Evolutionary conservation across 257 asterid genomes (phyloP).

Genomic region (Jasminum sambac): DNA sequence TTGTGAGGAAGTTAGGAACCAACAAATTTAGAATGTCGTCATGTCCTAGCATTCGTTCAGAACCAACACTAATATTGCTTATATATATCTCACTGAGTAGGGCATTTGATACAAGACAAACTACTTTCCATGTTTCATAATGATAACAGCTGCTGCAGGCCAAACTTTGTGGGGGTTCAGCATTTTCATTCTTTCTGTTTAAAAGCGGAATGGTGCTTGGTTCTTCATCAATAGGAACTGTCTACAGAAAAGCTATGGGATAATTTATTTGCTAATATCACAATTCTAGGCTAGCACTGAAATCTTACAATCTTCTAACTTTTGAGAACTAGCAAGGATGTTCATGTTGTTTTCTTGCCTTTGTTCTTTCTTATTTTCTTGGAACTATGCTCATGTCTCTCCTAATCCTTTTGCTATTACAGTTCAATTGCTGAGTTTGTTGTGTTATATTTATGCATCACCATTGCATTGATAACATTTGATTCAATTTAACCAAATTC

Average conservation of each 20-base stretch:
- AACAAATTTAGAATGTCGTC: too few species aligned
- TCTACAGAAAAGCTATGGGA: neutral
- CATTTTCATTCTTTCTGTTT: neutral
- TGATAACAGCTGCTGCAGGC: neutral
- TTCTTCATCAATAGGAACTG: neutral
- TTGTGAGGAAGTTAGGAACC: too few species aligned
- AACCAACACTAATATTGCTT: too few species aligned
- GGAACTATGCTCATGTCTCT: neutral
- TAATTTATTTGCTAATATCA: too few species aligned
- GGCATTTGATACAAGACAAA: neutral
- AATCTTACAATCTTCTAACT: neutral
- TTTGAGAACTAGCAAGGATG: neutral
- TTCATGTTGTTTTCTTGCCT: neutral
- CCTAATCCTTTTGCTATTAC: conserved; percentile 4
- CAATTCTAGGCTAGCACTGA: neutral
- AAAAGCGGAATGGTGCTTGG: neutral
- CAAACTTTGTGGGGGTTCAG: neutral
- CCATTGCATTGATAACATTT: neutral
- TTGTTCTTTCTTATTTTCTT: conserved; percentile 2
- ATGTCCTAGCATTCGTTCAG: too few species aligned
- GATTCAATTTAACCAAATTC: neutral
- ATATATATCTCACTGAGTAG: neutral
- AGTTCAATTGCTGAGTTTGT: neutral
- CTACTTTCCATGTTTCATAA: neutral
- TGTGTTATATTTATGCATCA: neutral